Evolutionary conservation across 31 red algal species (phyloP).

Genomic region (Bonnemaisonia californica): DNA sequence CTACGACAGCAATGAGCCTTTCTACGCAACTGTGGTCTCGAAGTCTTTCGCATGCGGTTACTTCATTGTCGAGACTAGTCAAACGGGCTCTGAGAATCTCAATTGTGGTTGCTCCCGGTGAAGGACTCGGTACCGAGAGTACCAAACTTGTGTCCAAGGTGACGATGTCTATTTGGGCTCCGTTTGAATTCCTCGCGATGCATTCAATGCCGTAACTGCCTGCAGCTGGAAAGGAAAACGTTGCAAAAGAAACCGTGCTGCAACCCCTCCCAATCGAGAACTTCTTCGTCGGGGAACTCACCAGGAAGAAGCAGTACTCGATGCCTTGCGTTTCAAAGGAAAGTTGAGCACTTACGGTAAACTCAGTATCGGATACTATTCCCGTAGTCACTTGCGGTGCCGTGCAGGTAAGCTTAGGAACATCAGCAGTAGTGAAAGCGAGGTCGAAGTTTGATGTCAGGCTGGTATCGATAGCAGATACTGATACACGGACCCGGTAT

Average conservation of each 20-base stretch:
- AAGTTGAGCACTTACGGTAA: slow-evolving; percentile 39
- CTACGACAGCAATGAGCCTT: slow-evolving; percentile 27
- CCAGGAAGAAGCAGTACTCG: slow-evolving; percentile 48
- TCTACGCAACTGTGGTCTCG: slow-evolving; percentile 44
- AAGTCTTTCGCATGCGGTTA: slow-evolving; percentile 24
- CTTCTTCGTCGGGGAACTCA: slow-evolving; percentile 17
- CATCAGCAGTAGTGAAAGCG: slow-evolving; percentile 41
- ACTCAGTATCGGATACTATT: slow-evolving; percentile 40
- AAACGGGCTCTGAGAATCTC: slow-evolving; percentile 26
- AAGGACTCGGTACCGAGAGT: slow-evolving; percentile 19
- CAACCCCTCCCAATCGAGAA: slow-evolving; percentile 50
- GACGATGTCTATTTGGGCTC: slow-evolving; percentile 32
- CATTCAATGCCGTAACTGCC: slow-evolving; percentile 46
- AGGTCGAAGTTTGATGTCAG: slow-evolving; percentile 27
- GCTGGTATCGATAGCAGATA: slow-evolving; percentile 19
- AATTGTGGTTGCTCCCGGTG: slow-evolving; percentile 6
- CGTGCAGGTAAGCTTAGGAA: slow-evolving; percentile 25
- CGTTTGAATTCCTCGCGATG: slow-evolving; percentile 20
- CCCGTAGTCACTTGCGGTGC: slow-evolving; percentile 31
- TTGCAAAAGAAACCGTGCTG: slow-evolving; percentile 48
- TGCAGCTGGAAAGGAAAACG: slow-evolving; percentile 32
- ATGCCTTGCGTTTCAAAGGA: slow-evolving; percentile 46
- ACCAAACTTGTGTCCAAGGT: slow-evolving; percentile 10
- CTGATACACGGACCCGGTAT: slow-evolving; percentile 21
- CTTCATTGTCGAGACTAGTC: slow-evolving; percentile 24